Evolutionary conservation across 2,329 filamentous ascomycete genomes (phyloP), one percentile per base, ranked within the genome.

Genomic region (Dothistroma pini): DNA sequence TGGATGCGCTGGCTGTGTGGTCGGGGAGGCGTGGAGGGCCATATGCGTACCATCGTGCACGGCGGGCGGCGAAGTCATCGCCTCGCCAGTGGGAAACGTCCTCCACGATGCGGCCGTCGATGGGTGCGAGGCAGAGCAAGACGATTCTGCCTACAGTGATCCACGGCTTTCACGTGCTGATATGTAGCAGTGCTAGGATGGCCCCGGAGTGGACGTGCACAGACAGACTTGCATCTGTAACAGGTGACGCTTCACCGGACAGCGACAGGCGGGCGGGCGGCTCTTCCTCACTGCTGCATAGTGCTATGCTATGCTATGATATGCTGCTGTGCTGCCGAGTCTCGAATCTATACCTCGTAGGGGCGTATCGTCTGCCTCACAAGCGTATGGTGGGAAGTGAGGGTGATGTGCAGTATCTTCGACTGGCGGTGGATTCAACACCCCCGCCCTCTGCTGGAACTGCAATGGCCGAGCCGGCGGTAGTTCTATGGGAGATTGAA

Each of bases 1-100:
- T 4, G 41, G 0, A 80, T 96, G 67, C 86, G 86, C 21, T 83
- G 81, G 62, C 86, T 86, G 31, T 77, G 92, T 59, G 82, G 84
- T 87, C 25, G 52, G 47, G 34, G 57, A 21, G 29, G 57, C 35
- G 48, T 29, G 31, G 51, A 53, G 60, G n/a, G 35, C 16, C 19
- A 29, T 14, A 32, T 31, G 47, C 53, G 21, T 55, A 60, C 60
- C 60, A 63, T 63, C 48, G 51, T 63, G 60, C 57, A 47, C 56
- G 31, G 49, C 60, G 50, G 51, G 35, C 16, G 60, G 48, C 60
- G 60, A 55, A 59, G 57, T 59, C 60, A 63, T 63, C 57, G 57
- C 59, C 57, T 52, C 54, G 52, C 57, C 57, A 53, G 31, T 5
- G 31, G 49, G 44, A 19, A 32, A 31, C 3, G 31, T 19, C 22